Conservation (phyloP, 352 stramenopile species). For the Phytophthora rubi region DNA sequence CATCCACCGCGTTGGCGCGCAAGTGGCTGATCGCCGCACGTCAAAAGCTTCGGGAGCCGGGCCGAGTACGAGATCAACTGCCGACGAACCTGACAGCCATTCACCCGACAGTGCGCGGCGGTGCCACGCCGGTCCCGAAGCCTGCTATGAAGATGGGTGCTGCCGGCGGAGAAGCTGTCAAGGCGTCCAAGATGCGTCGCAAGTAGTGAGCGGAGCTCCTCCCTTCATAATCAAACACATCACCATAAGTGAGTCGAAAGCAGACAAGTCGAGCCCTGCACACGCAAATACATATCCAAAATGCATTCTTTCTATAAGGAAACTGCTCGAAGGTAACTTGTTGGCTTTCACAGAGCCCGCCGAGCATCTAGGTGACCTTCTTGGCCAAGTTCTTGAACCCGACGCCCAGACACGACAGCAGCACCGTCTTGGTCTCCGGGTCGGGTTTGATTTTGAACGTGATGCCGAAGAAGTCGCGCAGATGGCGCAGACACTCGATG, state of each 20-base stretch:
- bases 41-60: conserved; percentile 62
- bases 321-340: conserved; percentile 17
- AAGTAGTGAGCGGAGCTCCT: conserved; percentile 42
- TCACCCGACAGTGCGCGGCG: conserved; percentile 52
- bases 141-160: conserved; percentile 79
- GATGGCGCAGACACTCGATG: conserved; percentile 89
- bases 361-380: conserved; percentile 90
- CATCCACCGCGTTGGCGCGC: conserved; percentile 81
- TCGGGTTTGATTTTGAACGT: conserved; percentile 95
- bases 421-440: conserved; percentile 87
- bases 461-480: conserved; percentile 94
- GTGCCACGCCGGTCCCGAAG: conserved; percentile 72
- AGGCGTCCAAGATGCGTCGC: conserved; percentile 67
- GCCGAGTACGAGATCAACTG: conserved; percentile 42
- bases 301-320: conserved; percentile 46
- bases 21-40: conserved; percentile 83
- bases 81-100: conserved; percentile 65
- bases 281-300: conserved; percentile 31
- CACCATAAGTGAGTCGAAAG: neutral
- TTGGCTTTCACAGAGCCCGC: conserved; percentile 1
- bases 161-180: conserved; percentile 60
- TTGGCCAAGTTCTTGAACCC: conserved; percentile 97
- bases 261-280: neutral
- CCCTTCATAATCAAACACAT: conserved; percentile 2
- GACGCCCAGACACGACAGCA: conserved; percentile 94